Evolutionary conservation across 371 early-diverging fungal species (phyloP).

Genomic region (Mortierella sp.): DNA sequence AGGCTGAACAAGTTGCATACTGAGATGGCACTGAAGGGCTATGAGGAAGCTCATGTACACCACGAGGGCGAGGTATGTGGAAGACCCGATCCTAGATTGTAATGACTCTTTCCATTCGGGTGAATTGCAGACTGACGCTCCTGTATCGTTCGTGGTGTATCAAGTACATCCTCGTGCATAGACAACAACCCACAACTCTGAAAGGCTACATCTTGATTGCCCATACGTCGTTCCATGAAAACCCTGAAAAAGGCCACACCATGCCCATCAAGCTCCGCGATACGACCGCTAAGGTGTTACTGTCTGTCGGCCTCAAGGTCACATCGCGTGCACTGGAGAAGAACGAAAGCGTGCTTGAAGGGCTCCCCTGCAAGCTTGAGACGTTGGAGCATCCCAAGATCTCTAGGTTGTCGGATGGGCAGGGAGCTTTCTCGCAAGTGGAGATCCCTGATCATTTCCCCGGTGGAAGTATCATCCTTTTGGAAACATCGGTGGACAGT

Average conservation of each 20-base stretch:
- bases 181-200: conserved; percentile 90
- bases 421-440: conserved; percentile 70
- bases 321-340: conserved; percentile 32
- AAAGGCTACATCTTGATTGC: conserved; percentile 92
- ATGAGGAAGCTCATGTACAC: conserved; percentile 92
- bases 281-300: conserved; percentile 63
- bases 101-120: too few species aligned
- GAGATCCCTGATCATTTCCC: conserved; percentile 68
- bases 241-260: conserved; percentile 49
- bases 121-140: too few species aligned
- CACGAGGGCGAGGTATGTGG: conserved; percentile 89
- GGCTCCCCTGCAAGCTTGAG: conserved; percentile 65
- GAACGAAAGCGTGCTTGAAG: conserved; percentile 58
- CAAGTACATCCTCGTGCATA: conserved; percentile 89
- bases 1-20: conserved; percentile 79
- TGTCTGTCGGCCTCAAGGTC: conserved; percentile 60
- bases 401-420: conserved; percentile 56
- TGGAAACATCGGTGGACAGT: conserved; percentile 70
- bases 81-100: too few species aligned
- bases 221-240: conserved; percentile 83
- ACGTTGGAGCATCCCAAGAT: conserved; percentile 63
- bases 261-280: conserved; percentile 73
- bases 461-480: conserved; percentile 77
- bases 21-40: conserved; percentile 85
- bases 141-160: too few species aligned